Conservation (phyloP, 352 stramenopile species). For the Globisporangium viniferum region DNA sequence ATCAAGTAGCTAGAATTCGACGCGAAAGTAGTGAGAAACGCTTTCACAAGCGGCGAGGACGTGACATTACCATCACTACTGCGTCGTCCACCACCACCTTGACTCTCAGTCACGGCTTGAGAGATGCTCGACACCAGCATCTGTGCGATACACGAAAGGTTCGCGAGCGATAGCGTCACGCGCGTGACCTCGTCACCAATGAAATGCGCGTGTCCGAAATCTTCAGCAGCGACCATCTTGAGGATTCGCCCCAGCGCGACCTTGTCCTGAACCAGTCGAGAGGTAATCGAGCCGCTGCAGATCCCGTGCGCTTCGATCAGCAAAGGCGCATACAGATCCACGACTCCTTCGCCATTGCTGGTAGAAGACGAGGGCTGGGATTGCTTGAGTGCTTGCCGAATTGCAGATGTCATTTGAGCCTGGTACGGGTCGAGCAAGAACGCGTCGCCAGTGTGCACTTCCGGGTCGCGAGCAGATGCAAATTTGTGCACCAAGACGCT, state of each 20-base stretch:
- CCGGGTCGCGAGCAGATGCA: conserved; percentile 52
- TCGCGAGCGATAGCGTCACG: conserved; percentile 51
- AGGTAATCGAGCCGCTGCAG: conserved; percentile 47
- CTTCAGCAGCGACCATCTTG: conserved; percentile 47
- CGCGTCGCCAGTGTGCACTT: conserved; percentile 49
- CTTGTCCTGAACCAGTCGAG: conserved; percentile 68
- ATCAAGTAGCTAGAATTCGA: conserved; percentile 34
- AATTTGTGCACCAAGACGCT: conserved; percentile 68
- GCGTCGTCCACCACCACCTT: neutral
- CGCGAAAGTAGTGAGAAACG: conserved; percentile 48
- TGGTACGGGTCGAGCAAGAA: conserved; percentile 80
- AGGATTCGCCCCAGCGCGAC: conserved; percentile 64
- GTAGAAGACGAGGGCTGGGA: conserved; percentile 19
- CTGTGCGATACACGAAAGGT: conserved; percentile 58
- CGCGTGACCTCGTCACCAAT: conserved; percentile 60
- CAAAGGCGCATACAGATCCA: conserved; percentile 62
- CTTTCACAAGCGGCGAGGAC: conserved; percentile 46
- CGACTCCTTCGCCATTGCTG: conserved; percentile 3
- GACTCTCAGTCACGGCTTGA: conserved; percentile 21
- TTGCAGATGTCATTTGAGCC: conserved; percentile 75
- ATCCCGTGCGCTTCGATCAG: conserved; percentile 66
- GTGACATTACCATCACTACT: conserved; percentile 20
- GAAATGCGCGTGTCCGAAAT: conserved; percentile 64
- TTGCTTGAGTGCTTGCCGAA: conserved; percentile 76
- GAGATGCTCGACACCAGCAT: conserved; percentile 45